phyloP scores from a whole-genome alignment of 1,284 basidiomycete genomes.

The Cryptococcus depauperatus region DNA sequence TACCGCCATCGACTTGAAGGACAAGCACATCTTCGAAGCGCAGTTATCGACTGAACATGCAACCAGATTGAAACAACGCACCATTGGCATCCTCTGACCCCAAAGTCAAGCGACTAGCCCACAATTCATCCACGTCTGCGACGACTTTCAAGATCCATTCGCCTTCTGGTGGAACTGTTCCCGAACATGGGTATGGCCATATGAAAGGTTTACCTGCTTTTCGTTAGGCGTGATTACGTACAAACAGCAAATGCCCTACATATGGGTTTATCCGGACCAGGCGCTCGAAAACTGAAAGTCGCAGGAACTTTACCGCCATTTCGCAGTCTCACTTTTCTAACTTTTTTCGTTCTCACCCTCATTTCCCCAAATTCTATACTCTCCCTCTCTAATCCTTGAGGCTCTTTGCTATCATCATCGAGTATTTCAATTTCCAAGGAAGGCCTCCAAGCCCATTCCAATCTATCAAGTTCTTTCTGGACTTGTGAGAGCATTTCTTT shows the following conservation, averaged over 20 bases:
- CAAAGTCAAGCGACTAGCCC: conserved; percentile 18
- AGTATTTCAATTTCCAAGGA: conserved; percentile 45
- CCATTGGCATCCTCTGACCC: conserved; percentile 28
- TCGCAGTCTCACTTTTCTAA: conserved; percentile 18
- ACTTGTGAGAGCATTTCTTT: conserved; percentile 41
- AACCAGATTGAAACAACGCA: too few relatives aligned
- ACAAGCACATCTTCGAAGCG: conserved; percentile 42
- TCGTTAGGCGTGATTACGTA: too few relatives aligned
- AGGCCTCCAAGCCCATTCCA: conserved; percentile 47
- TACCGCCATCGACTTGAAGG: conserved; percentile 29
- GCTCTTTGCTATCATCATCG: background rate
- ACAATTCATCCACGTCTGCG: conserved; percentile 23
- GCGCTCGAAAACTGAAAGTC: conserved; percentile 28
- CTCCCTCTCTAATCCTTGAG: conserved; percentile 16
- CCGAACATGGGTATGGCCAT: conserved; percentile 30
- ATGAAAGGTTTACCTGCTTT: conserved; percentile 35
- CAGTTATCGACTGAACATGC: conserved; percentile 9
- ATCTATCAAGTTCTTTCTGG: conserved; percentile 39
- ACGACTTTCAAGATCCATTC: conserved; percentile 20
- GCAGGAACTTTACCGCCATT: conserved; percentile 35
- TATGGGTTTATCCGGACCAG: conserved; percentile 27
- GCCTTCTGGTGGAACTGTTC: conserved; percentile 21
- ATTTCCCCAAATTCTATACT: conserved; percentile 46
- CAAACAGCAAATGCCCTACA: too few relatives aligned
- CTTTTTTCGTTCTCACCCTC: conserved; percentile 13